Evolutionary conservation across 2,329 filamentous ascomycete species (phyloP).

Genomic region (Scopulariopsis brevicaulis): DNA sequence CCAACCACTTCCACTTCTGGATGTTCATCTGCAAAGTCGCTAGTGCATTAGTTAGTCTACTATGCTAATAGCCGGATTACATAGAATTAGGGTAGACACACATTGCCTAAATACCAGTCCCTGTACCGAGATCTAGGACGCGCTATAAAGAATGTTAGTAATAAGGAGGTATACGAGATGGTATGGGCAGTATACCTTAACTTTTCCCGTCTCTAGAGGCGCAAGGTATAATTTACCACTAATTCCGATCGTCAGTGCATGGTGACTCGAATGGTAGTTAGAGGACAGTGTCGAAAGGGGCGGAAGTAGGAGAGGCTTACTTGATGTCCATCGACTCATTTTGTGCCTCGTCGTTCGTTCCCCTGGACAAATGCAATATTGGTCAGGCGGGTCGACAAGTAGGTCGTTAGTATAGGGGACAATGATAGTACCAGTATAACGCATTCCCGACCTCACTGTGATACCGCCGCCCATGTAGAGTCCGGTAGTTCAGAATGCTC

Average conservation of each 20-base stretch:
- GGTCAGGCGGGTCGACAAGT: not conserved
- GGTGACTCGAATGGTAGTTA: constrained; percentile 8
- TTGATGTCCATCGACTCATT: constrained; percentile 10
- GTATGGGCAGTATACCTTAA: not conserved
- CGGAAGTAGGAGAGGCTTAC: constrained; percentile 5
- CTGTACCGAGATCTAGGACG: constrained; percentile 10
- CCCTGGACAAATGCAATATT: not conserved
- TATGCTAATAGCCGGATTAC: not conserved
- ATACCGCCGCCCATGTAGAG: constrained; percentile 17
- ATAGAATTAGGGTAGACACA: constrained; percentile 23
- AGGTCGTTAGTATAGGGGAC: not conserved
- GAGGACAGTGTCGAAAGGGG: too few relatives aligned
- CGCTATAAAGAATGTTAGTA: constrained; percentile 2
- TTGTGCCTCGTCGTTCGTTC: constrained; percentile 7
- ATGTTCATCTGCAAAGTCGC: constrained; percentile 33
- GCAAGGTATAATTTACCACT: constrained; percentile 13
- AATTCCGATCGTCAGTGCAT: constrained; percentile 10
- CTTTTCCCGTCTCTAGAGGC: constrained; percentile 8
- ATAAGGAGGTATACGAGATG: constrained; percentile 4
- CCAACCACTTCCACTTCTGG: constrained; percentile 32
- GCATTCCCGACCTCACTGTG: constrained; percentile 15
- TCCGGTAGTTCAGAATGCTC: constrained; percentile 17
- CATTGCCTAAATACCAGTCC: constrained; percentile 32
- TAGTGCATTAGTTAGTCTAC: constrained; percentile 12
- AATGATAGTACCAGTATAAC: constrained; percentile 13